phyloP scores from a whole-genome alignment of 768 basidiomycete species.

The Suillus tomentosus region DNA sequence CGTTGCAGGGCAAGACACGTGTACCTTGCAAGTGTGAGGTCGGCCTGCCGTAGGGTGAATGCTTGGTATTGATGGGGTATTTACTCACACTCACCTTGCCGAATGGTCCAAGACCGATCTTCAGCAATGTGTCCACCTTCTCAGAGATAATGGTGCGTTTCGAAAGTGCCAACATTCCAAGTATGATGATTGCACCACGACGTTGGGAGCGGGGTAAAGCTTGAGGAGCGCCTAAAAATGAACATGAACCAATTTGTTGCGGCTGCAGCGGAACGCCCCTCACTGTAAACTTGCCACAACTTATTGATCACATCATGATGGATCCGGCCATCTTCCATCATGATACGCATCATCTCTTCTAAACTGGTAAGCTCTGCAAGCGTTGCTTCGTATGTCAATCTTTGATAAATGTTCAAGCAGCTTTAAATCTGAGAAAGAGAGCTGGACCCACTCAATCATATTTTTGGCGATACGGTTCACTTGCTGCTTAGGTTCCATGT shows the following conservation, averaged over 20 bases:
- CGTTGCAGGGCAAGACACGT: constrained; percentile 93
- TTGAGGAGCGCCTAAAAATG: constrained; percentile 62
- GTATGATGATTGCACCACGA: constrained; percentile 92
- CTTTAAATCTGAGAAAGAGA: background rate
- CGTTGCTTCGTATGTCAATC: constrained; percentile 88
- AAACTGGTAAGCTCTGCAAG: constrained; percentile 94
- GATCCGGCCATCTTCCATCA: constrained; percentile 90
- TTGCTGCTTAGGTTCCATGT: constrained; percentile 79
- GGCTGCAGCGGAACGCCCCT: constrained; percentile 28
- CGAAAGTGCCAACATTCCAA: constrained; percentile 96
- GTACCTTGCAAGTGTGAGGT: constrained; percentile 88
- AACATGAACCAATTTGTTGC: background rate
- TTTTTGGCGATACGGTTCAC: constrained; percentile 93
- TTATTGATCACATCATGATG: constrained; percentile 84
- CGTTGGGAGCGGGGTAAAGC: constrained; percentile 81
- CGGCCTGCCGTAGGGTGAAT: constrained; percentile 52
- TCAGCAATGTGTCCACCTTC: constrained; percentile 80
- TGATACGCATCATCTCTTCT: constrained; percentile 94
- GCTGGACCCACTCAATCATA: constrained; percentile 81
- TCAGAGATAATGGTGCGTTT: constrained; percentile 78
- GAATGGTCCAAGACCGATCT: constrained; percentile 79
- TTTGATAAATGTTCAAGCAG: constrained; percentile 33
- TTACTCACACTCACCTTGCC: constrained; percentile 62
- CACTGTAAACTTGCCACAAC: constrained; percentile 96
- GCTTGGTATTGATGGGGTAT: background rate